Base-by-base conservation (phyloP, 257 asterid genomes). In the Nyctanthes arbortristis region DNA sequence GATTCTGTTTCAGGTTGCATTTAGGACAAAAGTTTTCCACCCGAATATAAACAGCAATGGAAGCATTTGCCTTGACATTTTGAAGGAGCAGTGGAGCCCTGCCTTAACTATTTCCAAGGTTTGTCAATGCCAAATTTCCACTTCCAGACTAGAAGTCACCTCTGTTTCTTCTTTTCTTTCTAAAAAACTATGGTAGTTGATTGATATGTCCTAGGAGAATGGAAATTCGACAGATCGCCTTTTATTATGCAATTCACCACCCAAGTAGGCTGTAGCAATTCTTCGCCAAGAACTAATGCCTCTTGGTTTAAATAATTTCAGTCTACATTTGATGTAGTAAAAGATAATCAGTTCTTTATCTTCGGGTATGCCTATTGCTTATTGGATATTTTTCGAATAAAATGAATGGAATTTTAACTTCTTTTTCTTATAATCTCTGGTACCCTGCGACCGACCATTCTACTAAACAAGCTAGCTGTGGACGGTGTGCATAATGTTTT, bases 61-160 rank as follows among this genome's bases (percentile, higher is more conserved):
- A 47, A 47, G 57, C 57, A 47, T 47, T n/a, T 47, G 57, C 57
- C 57, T 47, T 47, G 57, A 47, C 57, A 47, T 47, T 47, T 47
- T 47, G 57, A 47, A 47, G 57, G 57, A 47, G 57, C 57, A 47
- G 57, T 47, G 57, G 57, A 47, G 57, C 28, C 57, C 57, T 0
- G 57, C 57, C 57, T 47, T 47, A 20, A 47, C 57, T 47, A 47
- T 47, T 47, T 47, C 57, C 27, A 47, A 47, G 57, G 57, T 47
- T 47, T 20, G 27, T n/a, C 27, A n/a, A 7, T 18, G 57, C 27
- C 28, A n/a, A 18, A 47, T 39, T 6, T 18, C 49, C 49, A 2
- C 49, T 39, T 39, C 20, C 14, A 13, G 49, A 39, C 14, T 14
- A 39, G 20, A 39, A 39, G 4, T 39, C 20, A 39, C 18, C 14